Base-by-base conservation (phyloP, 2,329 filamentous ascomycete species). In the Meredithiella fracta region DNA sequence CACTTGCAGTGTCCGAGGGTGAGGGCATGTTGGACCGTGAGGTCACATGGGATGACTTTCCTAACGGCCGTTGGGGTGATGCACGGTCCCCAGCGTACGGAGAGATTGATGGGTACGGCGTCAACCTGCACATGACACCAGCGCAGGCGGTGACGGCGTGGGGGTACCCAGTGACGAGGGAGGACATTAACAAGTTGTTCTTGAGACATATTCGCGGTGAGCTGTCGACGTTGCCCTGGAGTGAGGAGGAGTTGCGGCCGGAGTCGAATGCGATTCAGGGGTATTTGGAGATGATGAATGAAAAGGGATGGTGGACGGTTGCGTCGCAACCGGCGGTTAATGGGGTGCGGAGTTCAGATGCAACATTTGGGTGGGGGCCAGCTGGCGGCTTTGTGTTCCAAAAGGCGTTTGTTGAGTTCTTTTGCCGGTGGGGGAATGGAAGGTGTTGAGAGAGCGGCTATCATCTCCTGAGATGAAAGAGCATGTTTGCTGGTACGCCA, bases 41-140 rank as follows among this genome's bases (percentile, higher is more conserved):
- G 73, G 92, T 92, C 34, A 98, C 92, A 0, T 98, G 92, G 92
- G 92, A 98, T 64, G 92, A 98, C 65, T 98, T 89, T 68, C 91
- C 91, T 60, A 97, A 97, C 72, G 92, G 91, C 26, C 80, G 91
- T 56, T 97, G 91, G 82, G 91, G 91, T 65, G 91, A 96, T 64
- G 86, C 90, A 3, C 80, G 91, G 54, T 95, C 89, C 2, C 89
- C 89, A 1, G 91, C 91, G 0, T 97, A 94, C 65, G 91, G 91
- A 63, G 89, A 96, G 68, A 96, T 96, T 58, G 90, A 97, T 65
- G 91, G 91, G n/a, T 97, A 97, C 66, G 92, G 92, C 9, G 89
- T 94, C n/a, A 92, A 85, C 57, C 74, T 98, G 40, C 92, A 96
- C 70, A 87, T 96, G 65, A 87, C 86, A 0, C 80, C 87, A n/a